These are phyloP conservation scores for Trichophyton rubrum DNA, from an alignment of 2,329 filamentous ascomycete genomes.

Conservation along the genomic window DNA sequence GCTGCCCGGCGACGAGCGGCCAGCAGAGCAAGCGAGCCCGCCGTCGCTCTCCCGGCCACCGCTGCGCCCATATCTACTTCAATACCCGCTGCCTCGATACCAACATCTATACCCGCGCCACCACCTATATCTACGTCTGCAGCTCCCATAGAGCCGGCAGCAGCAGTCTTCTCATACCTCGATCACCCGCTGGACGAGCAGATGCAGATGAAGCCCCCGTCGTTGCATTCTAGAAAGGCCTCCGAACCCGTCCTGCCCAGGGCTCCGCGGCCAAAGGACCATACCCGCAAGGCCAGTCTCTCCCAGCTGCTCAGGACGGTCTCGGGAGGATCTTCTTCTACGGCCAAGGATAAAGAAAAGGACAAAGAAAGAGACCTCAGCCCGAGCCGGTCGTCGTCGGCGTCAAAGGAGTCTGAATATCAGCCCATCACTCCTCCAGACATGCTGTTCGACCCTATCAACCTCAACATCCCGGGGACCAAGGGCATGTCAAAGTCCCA, in stretches of 20 bases:
- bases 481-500: conserved; percentile 6
- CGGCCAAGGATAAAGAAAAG: neutral
- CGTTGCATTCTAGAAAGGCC: neutral
- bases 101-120: too few species aligned
- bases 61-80: neutral
- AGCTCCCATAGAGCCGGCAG: neutral
- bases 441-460: conserved; percentile 18
- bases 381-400: conserved; percentile 23
- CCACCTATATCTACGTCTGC: too few species aligned
- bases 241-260: neutral
- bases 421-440: conserved; percentile 20
- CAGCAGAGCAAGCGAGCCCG: conserved; percentile 2
- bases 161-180: conserved; percentile 1
- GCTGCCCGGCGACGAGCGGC: conserved; percentile 2
- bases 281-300: conserved; percentile 13
- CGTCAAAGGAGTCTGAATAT: conserved; percentile 21
- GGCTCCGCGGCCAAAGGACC: conserved; percentile 5
- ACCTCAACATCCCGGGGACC: conserved; percentile 13
- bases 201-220: neutral
- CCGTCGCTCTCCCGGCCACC: neutral
- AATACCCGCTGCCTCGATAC: too few species aligned
- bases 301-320: conserved; percentile 22
- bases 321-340: conserved; percentile 20
- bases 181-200: neutral
- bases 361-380: conserved; percentile 15